A percentile compares a stretch with the other conserved stretches of the same genome.
phyloP scores from a whole-genome alignment of 768 basidiomycete species.

The Kwoniella dejecticola region DNA sequence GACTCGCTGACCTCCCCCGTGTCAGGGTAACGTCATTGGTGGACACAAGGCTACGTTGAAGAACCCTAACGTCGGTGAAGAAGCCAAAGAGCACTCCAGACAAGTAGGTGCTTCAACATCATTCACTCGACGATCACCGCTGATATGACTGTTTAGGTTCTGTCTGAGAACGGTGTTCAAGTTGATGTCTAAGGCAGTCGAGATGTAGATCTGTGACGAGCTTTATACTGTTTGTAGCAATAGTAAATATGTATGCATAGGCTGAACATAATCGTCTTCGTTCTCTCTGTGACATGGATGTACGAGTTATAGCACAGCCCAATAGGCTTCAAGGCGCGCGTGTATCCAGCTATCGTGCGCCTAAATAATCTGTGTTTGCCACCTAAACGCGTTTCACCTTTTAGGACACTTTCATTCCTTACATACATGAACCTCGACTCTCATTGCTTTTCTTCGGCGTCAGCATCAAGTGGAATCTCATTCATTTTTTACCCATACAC shows the following conservation, averaged over 20 bases:
- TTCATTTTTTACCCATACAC: too few relatives aligned
- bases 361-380: background rate
- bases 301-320: too few relatives aligned
- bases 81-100: constrained; percentile 50
- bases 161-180: constrained; percentile 42
- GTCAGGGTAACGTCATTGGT: constrained; percentile 55
- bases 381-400: too few relatives aligned
- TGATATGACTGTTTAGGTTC: constrained; percentile 29
- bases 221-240: background rate
- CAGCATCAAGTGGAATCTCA: too few relatives aligned
- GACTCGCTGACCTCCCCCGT: background rate
- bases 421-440: too few relatives aligned
- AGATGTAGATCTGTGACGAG: background rate
- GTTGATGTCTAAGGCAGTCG: constrained; percentile 21
- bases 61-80: constrained; percentile 49
- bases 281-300: too few relatives aligned
- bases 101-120: constrained; percentile 5
- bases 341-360: background rate
- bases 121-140: too few relatives aligned
- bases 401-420: too few relatives aligned
- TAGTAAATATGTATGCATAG: constrained; percentile 18
- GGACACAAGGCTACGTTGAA: constrained; percentile 53
- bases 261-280: background rate
- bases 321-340: too few relatives aligned
- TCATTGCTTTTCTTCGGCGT: too few relatives aligned